Evolutionary conservation across 208 protist genomes (phyloP).

Genomic region (Leishmania braziliensis): DNA sequence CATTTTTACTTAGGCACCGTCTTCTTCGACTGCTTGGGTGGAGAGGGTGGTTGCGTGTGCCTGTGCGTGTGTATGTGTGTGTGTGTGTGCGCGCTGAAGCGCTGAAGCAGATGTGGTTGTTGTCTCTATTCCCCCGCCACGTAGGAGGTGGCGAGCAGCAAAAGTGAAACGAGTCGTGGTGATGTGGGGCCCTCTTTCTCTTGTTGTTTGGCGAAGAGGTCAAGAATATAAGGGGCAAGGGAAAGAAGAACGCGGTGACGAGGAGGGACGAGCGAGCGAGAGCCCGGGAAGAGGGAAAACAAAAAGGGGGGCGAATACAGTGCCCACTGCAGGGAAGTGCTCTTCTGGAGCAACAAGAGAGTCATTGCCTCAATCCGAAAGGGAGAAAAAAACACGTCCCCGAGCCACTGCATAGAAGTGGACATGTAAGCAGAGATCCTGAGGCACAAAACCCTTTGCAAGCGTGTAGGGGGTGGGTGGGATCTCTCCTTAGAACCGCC

Average conservation of each 20-base stretch:
- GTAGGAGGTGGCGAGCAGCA: not conserved
- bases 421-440: not conserved
- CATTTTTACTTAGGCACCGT: not conserved
- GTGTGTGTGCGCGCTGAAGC: not conserved
- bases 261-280: not conserved
- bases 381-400: not conserved
- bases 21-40: not conserved
- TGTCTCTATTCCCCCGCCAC: not conserved
- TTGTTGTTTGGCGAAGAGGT: not conserved
- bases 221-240: not conserved
- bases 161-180: not conserved
- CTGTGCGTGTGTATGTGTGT: not conserved
- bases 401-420: not conserved
- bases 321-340: not conserved
- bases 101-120: not conserved
- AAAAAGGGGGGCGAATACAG: not conserved
- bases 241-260: not conserved
- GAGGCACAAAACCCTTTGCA: not conserved
- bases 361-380: not conserved
- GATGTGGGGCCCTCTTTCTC: not conserved
- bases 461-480: not conserved
- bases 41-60: conserved; percentile 1
- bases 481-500: not conserved
- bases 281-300: not conserved
- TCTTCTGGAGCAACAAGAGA: not conserved